Percentiles rank a stretch among this genome's conserved stretches.
Evolutionary conservation across 2,329 filamentous ascomycete species (phyloP).

Genomic region (Clonostachys rhizophaga): DNA sequence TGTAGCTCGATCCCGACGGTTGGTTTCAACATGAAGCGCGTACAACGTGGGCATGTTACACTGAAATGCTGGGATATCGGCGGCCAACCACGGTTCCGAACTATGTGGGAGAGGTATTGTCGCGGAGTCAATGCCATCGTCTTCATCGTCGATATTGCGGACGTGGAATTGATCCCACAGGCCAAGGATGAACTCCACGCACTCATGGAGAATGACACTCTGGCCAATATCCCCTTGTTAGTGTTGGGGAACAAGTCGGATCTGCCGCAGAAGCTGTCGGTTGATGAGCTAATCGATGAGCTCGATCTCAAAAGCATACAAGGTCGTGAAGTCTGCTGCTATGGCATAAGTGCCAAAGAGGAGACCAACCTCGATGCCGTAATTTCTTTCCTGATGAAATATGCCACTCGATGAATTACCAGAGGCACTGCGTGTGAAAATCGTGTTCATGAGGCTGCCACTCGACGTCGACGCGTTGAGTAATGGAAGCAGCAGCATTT

Average conservation of each 20-base stretch:
- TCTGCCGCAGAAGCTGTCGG: constrained; percentile 81
- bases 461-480: too few species aligned
- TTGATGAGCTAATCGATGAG: constrained; percentile 92
- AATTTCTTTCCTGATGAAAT: constrained; percentile 91
- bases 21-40: constrained; percentile 98
- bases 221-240: constrained; percentile 86
- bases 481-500: too few species aligned
- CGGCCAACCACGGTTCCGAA: constrained; percentile 91
- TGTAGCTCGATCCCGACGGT: constrained; percentile 94
- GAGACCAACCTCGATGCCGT: constrained; percentile 98
- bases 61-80: constrained; percentile 99
- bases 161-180: constrained; percentile 72
- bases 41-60: constrained; percentile 96
- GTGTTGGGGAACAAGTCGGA: constrained; percentile 98
- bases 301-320: constrained; percentile 86
- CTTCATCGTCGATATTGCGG: constrained; percentile 96
- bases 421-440: not conserved
- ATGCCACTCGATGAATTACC: constrained; percentile 62
- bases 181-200: constrained; percentile 91
- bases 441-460: too few species aligned
- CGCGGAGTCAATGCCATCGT: constrained; percentile 96
- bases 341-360: constrained; percentile 97
- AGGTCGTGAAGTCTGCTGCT: constrained; percentile 94
- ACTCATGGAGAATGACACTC: constrained; percentile 76
- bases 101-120: constrained; percentile 99